Percentiles rank a stretch among this genome's conserved stretches.
Evolutionary conservation across 1,139 yeast species (phyloP).

Genomic region (Geotrichum fermentans): DNA sequence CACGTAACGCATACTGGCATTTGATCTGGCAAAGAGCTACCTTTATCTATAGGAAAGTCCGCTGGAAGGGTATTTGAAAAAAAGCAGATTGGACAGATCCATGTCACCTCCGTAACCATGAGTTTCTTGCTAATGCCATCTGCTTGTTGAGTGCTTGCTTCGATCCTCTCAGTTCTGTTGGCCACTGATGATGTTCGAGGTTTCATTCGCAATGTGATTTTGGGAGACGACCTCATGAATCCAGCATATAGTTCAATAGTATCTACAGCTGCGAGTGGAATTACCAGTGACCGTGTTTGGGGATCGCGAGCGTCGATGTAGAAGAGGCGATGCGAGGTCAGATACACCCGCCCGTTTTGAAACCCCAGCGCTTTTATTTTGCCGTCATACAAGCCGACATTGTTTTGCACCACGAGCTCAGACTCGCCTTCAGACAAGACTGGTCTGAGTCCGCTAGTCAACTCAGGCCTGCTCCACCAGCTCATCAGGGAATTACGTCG

Average conservation of each 20-base stretch:
- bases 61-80: slow-evolving; percentile 52
- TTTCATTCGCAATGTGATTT: slow-evolving; percentile 48
- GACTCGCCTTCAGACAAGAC: slow-evolving; percentile 43
- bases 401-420: slow-evolving; percentile 38
- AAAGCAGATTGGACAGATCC: slow-evolving; percentile 86
- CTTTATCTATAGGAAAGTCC: slow-evolving; percentile 22
- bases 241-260: slow-evolving; percentile 47
- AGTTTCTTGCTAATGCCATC: slow-evolving; percentile 7
- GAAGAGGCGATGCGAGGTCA: slow-evolving; percentile 68
- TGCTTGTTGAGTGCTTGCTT: background rate
- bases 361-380: slow-evolving; percentile 56
- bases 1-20: slow-evolving; percentile 68
- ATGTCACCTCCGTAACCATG: slow-evolving; percentile 36
- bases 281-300: slow-evolving; percentile 44
- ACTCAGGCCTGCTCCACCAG: slow-evolving; percentile 44
- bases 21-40: background rate
- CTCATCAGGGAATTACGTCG: slow-evolving; percentile 8
- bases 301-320: slow-evolving; percentile 57
- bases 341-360: slow-evolving; percentile 72
- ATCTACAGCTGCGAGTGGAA: slow-evolving; percentile 48
- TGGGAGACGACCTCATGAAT: slow-evolving; percentile 75
- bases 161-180: background rate
- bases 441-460: slow-evolving; percentile 48
- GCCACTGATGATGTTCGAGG: slow-evolving; percentile 14
- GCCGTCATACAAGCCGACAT: slow-evolving; percentile 41